Percentiles rank a stretch among this genome's conserved stretches.
These are phyloP conservation scores for Hypoxylon lenormandii DNA, from an alignment of 495 filamentous ascomycete species.

Conservation along the genomic window DNA sequence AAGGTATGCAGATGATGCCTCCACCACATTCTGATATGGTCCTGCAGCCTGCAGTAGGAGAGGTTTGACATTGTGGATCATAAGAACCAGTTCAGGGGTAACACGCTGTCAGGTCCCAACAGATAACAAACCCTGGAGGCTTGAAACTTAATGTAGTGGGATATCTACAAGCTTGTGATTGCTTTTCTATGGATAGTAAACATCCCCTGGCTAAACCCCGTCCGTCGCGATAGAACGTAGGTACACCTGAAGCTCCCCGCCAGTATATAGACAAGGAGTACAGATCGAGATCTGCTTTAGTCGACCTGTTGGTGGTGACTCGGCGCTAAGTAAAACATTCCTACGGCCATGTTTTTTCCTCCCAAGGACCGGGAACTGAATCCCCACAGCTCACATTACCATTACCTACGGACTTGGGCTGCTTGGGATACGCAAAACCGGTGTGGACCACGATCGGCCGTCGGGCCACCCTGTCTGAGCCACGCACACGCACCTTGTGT, in stretches of 20 bases:
- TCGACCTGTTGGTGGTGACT: not conserved
- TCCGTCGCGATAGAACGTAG: not conserved
- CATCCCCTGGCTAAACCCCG: too few species aligned
- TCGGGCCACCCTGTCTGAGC: constrained; percentile 28
- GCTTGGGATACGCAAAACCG: too few species aligned
- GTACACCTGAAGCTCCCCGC: not conserved
- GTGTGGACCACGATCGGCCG: constrained; percentile 18
- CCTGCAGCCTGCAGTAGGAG: constrained; percentile 1
- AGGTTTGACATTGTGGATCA: constrained; percentile 15
- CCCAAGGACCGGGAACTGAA: not conserved
- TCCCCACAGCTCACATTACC: not conserved
- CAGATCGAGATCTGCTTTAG: not conserved
- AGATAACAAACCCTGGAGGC: constrained; percentile 7
- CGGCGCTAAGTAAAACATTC: not conserved
- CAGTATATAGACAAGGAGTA: not conserved
- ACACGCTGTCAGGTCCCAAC: constrained; percentile 31
- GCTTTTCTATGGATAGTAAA: not conserved
- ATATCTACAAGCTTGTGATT: constrained; percentile 20
- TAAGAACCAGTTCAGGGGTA: constrained; percentile 33
- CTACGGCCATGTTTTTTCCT: not conserved
- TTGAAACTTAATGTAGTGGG: constrained; percentile 12
- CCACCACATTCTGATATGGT: not conserved
- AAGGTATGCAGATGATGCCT: not conserved
- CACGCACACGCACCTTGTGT: constrained; percentile 29
- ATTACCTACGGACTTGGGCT: too few species aligned